Base-by-base conservation (phyloP, 768 basidiomycete species). In the Filobasidium wieringae region DNA sequence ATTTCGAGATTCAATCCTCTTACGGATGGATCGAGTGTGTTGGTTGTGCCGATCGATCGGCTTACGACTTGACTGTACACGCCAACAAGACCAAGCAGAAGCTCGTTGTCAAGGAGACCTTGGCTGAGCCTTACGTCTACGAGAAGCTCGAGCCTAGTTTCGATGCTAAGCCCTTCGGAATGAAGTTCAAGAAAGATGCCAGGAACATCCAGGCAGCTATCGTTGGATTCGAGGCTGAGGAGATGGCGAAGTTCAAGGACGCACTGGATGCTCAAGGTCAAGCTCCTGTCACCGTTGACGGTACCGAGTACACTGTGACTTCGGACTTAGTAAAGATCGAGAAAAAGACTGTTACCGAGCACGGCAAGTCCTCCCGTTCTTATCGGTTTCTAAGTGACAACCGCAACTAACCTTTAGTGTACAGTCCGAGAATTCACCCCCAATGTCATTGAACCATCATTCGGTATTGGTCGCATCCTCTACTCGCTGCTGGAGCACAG, bases 11-110 rank as follows among this genome's bases (percentile, higher is more conserved):
- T 63, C 81, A 90, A 62, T 90, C 88, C 54, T 86, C 88, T 50
- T 85, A 84, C 61, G 82, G 85, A 43, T 99, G 95, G 95, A 93
- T 89, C 53, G 95, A 99, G 77, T 99, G 95, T 73, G 92, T 97
- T 55, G 95, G 95, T 8, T 99, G 95, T 76, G 95, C 95, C 33
- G 95, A 99, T 75, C 86, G 95, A 47, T 88, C 91, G 1, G 93
- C 95, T 51, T 97, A 96, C 74, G 95, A 99, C 76, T 75, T 99
- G 66, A 84, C 82, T 32, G 92, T 96, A 58, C 95, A 97, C 71
- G 79, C 84, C 59, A 79, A 81, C 30, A 83, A 78, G 77, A 97
- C 95, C 29, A 87, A 88, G 2, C 82, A 84, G 61, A 80, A 87
- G 45, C 79, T 97, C 24, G 81, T 91, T 40, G 95, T 96, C 31